A percentile compares a stretch with the other conserved stretches of the same genome.
phyloP scores from a whole-genome alignment of 1,139 yeast genomes.

The Barnettozyma hawaiiensis region DNA sequence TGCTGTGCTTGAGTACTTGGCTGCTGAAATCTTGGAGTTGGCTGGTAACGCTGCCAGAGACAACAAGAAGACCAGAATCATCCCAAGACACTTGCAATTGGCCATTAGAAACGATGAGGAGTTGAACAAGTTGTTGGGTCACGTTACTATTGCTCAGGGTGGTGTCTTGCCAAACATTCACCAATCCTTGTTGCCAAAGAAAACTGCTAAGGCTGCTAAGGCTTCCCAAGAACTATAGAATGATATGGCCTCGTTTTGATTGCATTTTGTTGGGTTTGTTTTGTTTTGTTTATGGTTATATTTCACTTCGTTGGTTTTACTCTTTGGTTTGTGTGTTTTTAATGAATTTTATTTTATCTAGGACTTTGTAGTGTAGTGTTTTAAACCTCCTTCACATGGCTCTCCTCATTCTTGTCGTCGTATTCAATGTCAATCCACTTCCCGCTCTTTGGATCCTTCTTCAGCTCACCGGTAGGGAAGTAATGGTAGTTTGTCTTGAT shows the following conservation, averaged over 20 bases:
- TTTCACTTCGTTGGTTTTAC: conserved; percentile 6
- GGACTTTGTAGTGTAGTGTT: too few relatives aligned
- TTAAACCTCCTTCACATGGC: conserved; percentile 12
- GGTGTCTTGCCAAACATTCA: conserved; percentile 97
- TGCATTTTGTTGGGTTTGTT: too few relatives aligned
- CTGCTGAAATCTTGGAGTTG: conserved; percentile 95
- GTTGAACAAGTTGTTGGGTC: conserved; percentile 87
- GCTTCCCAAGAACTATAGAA: conserved; percentile 83
- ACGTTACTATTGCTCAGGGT: conserved; percentile 94
- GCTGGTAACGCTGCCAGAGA: conserved; percentile 99
- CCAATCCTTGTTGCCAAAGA: conserved; percentile 92
- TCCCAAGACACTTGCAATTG: conserved; percentile 96
- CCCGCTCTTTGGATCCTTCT: conserved; percentile 37
- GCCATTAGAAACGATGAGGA: conserved; percentile 98
- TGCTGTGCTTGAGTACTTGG: conserved; percentile 91
- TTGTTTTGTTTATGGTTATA: conserved; percentile 3
- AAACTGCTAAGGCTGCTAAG: conserved; percentile 67
- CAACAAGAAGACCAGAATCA: conserved; percentile 95
- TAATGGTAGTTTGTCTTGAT: conserved; percentile 86
- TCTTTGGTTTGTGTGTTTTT: conserved; percentile 9
- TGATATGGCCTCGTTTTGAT: too few relatives aligned
- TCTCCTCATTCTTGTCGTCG: conserved; percentile 21
- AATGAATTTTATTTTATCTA: conserved; percentile 5
- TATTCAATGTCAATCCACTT: conserved; percentile 45
- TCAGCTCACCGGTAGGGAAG: conserved; percentile 75